A percentile compares a stretch with the other conserved stretches of the same genome.
Conservation (phyloP, 805 yeast genomes). For the Priceomyces carsonii region DNA sequence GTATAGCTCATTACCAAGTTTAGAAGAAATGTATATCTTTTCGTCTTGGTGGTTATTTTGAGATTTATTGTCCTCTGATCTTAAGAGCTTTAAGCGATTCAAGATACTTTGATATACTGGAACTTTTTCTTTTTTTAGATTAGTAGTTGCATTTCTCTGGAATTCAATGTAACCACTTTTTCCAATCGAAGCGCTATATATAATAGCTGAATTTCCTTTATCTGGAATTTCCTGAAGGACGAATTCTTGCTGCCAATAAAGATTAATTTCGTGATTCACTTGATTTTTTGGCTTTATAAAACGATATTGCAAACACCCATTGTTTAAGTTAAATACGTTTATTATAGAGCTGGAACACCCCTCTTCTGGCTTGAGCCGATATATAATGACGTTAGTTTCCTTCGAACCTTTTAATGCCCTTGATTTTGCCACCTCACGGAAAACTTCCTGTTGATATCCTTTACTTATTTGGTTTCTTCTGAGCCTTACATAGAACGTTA, state of each 20-base stretch:
- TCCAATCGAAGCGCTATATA: slow-evolving; percentile 15
- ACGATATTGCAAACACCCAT: slow-evolving; percentile 1
- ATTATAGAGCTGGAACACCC: not conserved
- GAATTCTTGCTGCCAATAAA: slow-evolving; percentile 5
- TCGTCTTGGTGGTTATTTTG: slow-evolving; percentile 2
- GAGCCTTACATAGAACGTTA: not conserved
- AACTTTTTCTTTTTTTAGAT: slow-evolving; percentile 4
- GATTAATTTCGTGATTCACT: slow-evolving; percentile 3
- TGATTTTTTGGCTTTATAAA: slow-evolving; percentile 4
- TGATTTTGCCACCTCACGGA: not conserved
- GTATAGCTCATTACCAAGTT: slow-evolving; percentile 10
- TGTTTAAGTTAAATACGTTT: slow-evolving; percentile 5
- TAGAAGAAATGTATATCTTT: slow-evolving; percentile 14
- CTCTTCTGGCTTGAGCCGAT: slow-evolving; percentile 1
- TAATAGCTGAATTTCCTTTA: slow-evolving; percentile 7
- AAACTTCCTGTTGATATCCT: not conserved
- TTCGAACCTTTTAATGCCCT: not conserved
- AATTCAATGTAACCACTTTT: slow-evolving; percentile 18
- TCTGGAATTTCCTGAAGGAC: not conserved
- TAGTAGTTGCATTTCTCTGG: slow-evolving; percentile 4
- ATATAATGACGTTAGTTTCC: slow-evolving; percentile 1
- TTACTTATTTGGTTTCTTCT: slow-evolving; percentile 1
- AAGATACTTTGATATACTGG: slow-evolving; percentile 2
- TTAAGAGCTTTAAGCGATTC: not conserved
- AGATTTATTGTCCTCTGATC: not conserved